These are phyloP conservation scores for Pistacia atlantica DNA, from an alignment of 345 rosid genomes.

Conservation along the genomic window DNA sequence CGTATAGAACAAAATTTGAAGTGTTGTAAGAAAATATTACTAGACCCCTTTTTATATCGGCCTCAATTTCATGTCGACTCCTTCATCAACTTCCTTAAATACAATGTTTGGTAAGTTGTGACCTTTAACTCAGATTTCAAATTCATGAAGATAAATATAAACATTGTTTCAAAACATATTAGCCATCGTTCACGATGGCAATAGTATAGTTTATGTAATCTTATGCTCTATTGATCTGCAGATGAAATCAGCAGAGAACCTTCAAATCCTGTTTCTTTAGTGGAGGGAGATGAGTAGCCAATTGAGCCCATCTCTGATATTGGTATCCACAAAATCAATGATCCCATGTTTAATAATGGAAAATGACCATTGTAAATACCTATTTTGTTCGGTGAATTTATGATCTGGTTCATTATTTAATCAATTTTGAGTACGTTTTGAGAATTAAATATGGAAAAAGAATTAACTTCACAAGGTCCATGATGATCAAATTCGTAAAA, in stretches of 20 bases:
- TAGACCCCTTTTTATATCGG: conserved; percentile 52
- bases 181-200: not conserved
- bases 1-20: too few species aligned
- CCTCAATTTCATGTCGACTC: conserved; percentile 78
- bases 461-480: too few species aligned
- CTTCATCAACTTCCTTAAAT: conserved; percentile 61
- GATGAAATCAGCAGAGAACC: conserved; percentile 90
- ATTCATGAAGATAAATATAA: not conserved
- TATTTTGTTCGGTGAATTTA: too few species aligned
- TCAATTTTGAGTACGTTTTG: too few species aligned
- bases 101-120: conserved; percentile 59
- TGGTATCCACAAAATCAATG: conserved; percentile 56
- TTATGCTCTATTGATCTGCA: conserved; percentile 24
- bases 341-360: conserved; percentile 49
- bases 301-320: conserved; percentile 82
- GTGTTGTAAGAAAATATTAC: too few species aligned
- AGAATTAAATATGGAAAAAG: too few species aligned
- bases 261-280: conserved; percentile 25
- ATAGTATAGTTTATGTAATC: not conserved
- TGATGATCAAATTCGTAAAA: too few species aligned
- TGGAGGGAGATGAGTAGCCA: conserved; percentile 56
- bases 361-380: not conserved
- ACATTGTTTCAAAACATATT: not conserved
- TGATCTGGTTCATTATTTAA: too few species aligned
- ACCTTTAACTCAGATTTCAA: not conserved